Evolutionary conservation across 768 basidiomycete genomes (phyloP).

Genomic region (Boletus sensibilis): DNA sequence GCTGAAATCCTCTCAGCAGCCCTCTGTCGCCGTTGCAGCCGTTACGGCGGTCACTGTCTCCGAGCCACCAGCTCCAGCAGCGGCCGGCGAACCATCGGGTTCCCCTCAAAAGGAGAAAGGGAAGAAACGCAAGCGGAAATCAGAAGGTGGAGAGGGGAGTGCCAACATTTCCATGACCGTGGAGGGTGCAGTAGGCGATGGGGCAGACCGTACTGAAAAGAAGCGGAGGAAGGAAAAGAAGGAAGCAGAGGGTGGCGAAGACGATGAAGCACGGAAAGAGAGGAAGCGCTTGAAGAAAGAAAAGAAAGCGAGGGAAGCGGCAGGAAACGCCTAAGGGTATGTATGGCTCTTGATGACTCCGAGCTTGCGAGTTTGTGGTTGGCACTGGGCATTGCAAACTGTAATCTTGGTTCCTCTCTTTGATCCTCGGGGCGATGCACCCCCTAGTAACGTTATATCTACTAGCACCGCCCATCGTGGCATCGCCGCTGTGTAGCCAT

Average conservation of each 20-base stretch:
- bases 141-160: slow-evolving; percentile 47
- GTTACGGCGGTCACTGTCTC: slow-evolving; percentile 21
- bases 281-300: slow-evolving; percentile 68
- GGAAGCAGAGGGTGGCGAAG: slow-evolving; percentile 43
- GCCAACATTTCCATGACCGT: slow-evolving; percentile 43
- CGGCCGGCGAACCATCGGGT: slow-evolving; percentile 33
- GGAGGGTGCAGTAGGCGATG: slow-evolving; percentile 39
- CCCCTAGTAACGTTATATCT: neutral
- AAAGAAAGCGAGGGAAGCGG: slow-evolving; percentile 54
- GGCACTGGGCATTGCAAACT: neutral
- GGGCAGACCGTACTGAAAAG: slow-evolving; percentile 53
- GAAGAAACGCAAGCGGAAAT: slow-evolving; percentile 85
- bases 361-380: neutral
- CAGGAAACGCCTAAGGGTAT: slow-evolving; percentile 22
- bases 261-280: slow-evolving; percentile 61
- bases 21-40: slow-evolving; percentile 37
- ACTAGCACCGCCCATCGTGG: neutral
- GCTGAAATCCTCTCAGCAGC: slow-evolving; percentile 32
- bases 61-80: slow-evolving; percentile 30
- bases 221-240: slow-evolving; percentile 63
- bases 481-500: neutral
- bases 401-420: slow-evolving; percentile 10
- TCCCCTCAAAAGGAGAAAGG: slow-evolving; percentile 55
- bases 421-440: slow-evolving; percentile 12
- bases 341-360: neutral